These are phyloP conservation scores for Lentinus polychrous DNA, from an alignment of 1,284 basidiomycete genomes.

Conservation along the genomic window DNA sequence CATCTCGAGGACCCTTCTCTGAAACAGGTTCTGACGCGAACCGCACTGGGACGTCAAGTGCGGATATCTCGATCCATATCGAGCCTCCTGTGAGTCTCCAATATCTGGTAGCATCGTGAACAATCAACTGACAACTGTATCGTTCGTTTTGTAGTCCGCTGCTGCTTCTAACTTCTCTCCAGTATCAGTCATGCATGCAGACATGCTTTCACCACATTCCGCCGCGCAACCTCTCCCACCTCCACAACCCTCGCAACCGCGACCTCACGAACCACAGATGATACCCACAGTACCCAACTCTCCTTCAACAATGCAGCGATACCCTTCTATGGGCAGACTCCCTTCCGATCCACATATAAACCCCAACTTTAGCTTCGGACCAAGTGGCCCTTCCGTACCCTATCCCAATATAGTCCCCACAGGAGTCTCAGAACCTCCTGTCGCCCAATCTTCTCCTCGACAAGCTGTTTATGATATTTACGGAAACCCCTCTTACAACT, in stretches of 20 bases:
- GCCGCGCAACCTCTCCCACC: constrained; percentile 10
- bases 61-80: constrained; percentile 17
- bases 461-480: not conserved
- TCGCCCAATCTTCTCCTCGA: constrained; percentile 6
- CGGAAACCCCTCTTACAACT: not conserved
- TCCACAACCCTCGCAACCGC: constrained; percentile 7
- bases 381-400: constrained; percentile 7
- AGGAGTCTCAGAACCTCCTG: constrained; percentile 6
- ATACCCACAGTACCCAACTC: constrained; percentile 15
- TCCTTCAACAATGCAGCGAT: constrained; percentile 6
- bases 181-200: constrained; percentile 6
- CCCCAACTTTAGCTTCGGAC: constrained; percentile 17
- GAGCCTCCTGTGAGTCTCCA: constrained; percentile 20
- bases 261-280: no score
- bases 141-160: constrained; percentile 14
- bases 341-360: not conserved
- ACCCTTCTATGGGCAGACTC: constrained; percentile 9
- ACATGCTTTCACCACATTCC: constrained; percentile 17
- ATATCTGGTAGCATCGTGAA: no score
- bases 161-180: constrained; percentile 17
- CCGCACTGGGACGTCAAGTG: constrained; percentile 10
- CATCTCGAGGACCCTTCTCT: constrained; percentile 2
- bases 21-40: not conserved
- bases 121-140: constrained; percentile 4
- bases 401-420: not conserved